A percentile compares a stretch with the other conserved stretches of the same genome.
Evolutionary conservation across 2,329 filamentous ascomycete genomes (phyloP).

Genomic region (Aspergillus ochraceoroseus): DNA sequence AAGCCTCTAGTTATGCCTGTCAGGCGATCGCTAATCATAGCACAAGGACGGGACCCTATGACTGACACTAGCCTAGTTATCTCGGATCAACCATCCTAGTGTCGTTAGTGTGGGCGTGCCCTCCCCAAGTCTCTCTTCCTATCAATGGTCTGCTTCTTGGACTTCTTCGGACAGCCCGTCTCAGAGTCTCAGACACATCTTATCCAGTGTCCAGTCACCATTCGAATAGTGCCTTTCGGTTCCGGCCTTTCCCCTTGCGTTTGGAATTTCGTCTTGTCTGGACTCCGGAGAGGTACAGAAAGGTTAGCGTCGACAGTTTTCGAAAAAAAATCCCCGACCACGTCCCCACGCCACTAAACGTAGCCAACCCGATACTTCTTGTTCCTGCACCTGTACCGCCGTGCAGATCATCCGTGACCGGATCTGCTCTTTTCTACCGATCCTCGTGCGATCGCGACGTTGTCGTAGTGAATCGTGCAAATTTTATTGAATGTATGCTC

Average conservation of each 20-base stretch:
- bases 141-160: not conserved
- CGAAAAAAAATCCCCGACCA: not conserved
- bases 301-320: too few relatives aligned
- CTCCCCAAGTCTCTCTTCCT: not conserved
- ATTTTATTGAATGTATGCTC: conserved; percentile 2
- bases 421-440: not conserved
- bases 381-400: conserved; percentile 11
- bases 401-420: conserved; percentile 10
- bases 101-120: not conserved
- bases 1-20: too few relatives aligned
- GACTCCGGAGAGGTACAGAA: too few relatives aligned
- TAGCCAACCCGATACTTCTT: not conserved
- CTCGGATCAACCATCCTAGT: conserved; percentile 1
- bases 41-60: too few relatives aligned
- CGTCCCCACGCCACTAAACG: conserved; percentile 1
- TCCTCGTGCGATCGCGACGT: not conserved
- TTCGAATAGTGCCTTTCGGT: too few relatives aligned
- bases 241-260: too few relatives aligned
- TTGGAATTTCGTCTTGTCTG: too few relatives aligned
- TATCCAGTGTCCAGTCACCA: not conserved
- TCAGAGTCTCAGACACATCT: not conserved
- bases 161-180: not conserved
- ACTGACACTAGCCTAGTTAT: not conserved
- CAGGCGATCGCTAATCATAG: too few relatives aligned
- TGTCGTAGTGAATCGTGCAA: not conserved